Conservation (phyloP, 768 basidiomycete species). For the Termitomyces bulborhizus region DNA sequence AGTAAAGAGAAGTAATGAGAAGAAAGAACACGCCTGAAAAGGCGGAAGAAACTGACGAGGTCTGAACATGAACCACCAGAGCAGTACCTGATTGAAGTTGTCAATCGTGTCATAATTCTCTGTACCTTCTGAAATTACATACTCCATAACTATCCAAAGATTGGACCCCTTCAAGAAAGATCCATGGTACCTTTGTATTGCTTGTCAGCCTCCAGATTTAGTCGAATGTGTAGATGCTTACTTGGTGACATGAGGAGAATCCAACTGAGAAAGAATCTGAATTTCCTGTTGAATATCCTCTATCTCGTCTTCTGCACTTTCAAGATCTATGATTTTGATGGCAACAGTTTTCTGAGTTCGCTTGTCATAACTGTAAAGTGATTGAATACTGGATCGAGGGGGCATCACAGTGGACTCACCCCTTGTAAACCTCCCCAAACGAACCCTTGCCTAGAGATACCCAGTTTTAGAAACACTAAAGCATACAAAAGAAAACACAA, state of each 20-base stretch:
- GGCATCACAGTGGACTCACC: constrained; percentile 40
- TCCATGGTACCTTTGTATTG: constrained; percentile 73
- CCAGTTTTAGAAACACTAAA: constrained; percentile 7
- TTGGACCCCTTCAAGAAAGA: constrained; percentile 93
- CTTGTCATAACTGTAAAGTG: constrained; percentile 73
- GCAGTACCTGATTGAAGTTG: constrained; percentile 62
- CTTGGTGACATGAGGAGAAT: constrained; percentile 96
- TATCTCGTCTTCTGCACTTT: constrained; percentile 98
- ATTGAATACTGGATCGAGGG: background rate
- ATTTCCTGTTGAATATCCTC: constrained; percentile 99
- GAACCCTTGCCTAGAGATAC: constrained; percentile 80
- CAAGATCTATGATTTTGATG: constrained; percentile 99
- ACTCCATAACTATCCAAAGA: constrained; percentile 99
- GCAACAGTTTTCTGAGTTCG: constrained; percentile 95
- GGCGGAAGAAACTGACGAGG: constrained; percentile 49
- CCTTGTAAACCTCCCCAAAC: constrained; percentile 99
- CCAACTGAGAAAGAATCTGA: constrained; percentile 93
- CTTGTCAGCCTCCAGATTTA: constrained; percentile 8
- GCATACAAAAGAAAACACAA: constrained; percentile 1
- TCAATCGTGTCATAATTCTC: constrained; percentile 1
- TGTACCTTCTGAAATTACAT: constrained; percentile 19
- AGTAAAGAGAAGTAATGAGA: constrained; percentile 10
- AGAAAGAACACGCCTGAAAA: constrained; percentile 7
- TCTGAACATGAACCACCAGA: constrained; percentile 98
- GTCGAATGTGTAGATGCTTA: constrained; percentile 31